phyloP scores from a whole-genome alignment of 169 alveolate species.

The Ichthyophthirius multifiliis region DNA sequence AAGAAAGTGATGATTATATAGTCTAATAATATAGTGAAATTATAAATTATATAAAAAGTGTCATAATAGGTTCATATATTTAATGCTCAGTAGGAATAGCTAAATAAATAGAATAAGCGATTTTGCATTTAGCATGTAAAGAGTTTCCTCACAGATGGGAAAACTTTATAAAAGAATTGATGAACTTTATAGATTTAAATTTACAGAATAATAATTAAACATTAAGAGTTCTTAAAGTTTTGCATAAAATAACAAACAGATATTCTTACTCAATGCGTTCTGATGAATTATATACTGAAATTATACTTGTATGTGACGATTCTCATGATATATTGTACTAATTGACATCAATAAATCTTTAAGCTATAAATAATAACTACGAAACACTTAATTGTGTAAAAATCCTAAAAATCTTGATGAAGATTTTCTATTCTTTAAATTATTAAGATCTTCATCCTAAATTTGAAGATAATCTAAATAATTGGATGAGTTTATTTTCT shows the following conservation, averaged over 20 bases:
- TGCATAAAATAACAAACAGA: slow-evolving; percentile 31
- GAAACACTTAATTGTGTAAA: background rate
- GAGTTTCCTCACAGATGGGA: background rate
- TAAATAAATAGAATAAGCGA: background rate
- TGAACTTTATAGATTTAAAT: background rate
- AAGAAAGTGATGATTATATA: background rate
- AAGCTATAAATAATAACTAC: background rate
- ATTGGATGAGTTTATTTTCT: slow-evolving; percentile 31
- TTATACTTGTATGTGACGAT: slow-evolving; percentile 26
- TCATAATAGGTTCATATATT: no score
- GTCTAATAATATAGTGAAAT: background rate
- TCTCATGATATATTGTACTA: slow-evolving; percentile 3
- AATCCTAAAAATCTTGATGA: slow-evolving; percentile 12
- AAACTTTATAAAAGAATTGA: background rate
- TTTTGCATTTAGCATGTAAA: background rate
- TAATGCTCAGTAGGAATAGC: background rate
- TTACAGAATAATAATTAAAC: background rate
- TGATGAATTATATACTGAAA: slow-evolving; percentile 38
- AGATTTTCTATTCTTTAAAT: slow-evolving; percentile 31
- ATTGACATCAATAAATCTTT: background rate
- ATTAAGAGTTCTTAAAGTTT: slow-evolving; percentile 6
- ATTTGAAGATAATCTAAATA: slow-evolving; percentile 35
- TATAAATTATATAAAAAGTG: background rate
- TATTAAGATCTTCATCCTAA: slow-evolving; percentile 40
- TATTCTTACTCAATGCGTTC: slow-evolving; percentile 30